phyloP scores from a whole-genome alignment of 2,329 filamentous ascomycete species.

The Curvularia spicifera region DNA sequence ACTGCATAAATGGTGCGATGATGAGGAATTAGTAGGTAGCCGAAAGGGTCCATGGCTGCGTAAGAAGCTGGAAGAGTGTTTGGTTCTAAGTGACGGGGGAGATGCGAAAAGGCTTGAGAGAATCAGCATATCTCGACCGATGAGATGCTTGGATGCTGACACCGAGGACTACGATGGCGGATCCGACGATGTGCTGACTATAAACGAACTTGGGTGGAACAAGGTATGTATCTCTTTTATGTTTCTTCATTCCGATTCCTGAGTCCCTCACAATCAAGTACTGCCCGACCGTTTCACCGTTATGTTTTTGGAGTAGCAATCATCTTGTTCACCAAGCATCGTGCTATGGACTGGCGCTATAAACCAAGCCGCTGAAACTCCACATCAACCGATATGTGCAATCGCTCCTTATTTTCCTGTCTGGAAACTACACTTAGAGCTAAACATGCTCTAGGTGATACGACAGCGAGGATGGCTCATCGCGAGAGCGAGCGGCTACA shows the following conservation, averaged over 20 bases:
- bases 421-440: not conserved
- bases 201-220: conserved; percentile 33
- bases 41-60: conserved; percentile 39
- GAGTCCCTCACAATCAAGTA: not conserved
- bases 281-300: not conserved
- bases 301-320: not conserved
- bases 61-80: conserved; percentile 32
- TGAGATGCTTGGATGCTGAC: conserved; percentile 17
- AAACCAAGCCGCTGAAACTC: no score
- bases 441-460: conserved; percentile 22
- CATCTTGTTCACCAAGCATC: not conserved
- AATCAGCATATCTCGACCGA: not conserved
- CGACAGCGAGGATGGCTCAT: conserved; percentile 28
- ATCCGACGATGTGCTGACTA: conserved; percentile 26
- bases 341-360: no score
- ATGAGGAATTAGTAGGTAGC: conserved; percentile 24
- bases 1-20: conserved; percentile 41
- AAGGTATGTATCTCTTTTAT: conserved; percentile 30
- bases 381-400: no score
- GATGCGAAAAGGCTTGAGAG: no score
- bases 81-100: not conserved
- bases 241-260: not conserved
- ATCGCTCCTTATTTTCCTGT: not conserved
- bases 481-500: conserved; percentile 6
- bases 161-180: conserved; percentile 30